phyloP scores from a whole-genome alignment of 352 stramenopile species.

The Phytophthora macrochlamydospora region DNA sequence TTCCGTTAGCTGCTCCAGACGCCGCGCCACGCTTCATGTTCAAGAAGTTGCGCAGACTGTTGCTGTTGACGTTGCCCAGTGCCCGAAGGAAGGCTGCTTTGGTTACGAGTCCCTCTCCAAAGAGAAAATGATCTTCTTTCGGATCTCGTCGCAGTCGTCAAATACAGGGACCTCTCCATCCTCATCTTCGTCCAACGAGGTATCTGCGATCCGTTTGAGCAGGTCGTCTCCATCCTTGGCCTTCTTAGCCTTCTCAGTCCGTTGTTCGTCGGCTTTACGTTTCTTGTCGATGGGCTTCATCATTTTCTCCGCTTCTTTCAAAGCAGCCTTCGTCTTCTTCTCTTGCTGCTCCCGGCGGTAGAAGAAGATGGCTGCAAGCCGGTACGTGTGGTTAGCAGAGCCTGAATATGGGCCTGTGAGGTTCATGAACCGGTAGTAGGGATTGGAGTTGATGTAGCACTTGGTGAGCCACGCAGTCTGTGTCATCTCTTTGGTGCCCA shows the following conservation, averaged over 20 bases:
- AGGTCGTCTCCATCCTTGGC: constrained; percentile 36
- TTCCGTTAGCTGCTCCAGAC: constrained; percentile 50
- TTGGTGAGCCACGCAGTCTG: constrained; percentile 45
- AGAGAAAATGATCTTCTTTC: constrained; percentile 49
- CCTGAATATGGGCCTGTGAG: constrained; percentile 49
- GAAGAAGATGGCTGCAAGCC: constrained; percentile 47
- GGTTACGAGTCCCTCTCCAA: constrained; percentile 41
- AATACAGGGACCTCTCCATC: constrained; percentile 51
- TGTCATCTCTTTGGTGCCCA: constrained; percentile 57
- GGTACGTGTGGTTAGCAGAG: constrained; percentile 49
- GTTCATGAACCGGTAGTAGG: constrained; percentile 59
- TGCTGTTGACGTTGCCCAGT: constrained; percentile 48
- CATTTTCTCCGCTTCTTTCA: constrained; percentile 17
- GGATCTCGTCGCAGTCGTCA: constrained; percentile 63
- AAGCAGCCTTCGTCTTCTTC: constrained; percentile 24
- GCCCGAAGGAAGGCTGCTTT: constrained; percentile 44
- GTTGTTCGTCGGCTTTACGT: constrained; percentile 22
- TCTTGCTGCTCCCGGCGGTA: constrained; percentile 34
- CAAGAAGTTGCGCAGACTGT: constrained; percentile 57
- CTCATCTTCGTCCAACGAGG: constrained; percentile 32
- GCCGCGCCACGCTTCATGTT: constrained; percentile 50
- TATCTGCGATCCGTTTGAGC: constrained; percentile 39
- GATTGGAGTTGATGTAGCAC: constrained; percentile 56
- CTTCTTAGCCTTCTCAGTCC: constrained; percentile 36
- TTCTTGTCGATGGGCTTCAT: constrained; percentile 24